Conservation (phyloP, 2,329 filamentous ascomycete genomes). For the Paramyrothecium sp. region DNA sequence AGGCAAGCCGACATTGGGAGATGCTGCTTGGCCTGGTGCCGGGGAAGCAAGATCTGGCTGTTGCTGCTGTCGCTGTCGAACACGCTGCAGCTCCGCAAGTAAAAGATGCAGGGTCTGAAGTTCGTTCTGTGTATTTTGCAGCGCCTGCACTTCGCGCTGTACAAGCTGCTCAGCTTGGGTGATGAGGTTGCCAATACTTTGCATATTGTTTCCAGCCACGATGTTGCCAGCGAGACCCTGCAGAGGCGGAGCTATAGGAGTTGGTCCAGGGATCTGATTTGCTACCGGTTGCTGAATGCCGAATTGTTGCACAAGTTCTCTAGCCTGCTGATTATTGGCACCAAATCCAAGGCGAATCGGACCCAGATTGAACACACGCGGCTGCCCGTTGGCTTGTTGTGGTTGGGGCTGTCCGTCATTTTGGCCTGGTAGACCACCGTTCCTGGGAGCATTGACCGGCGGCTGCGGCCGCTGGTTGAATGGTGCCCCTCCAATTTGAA, state of each 20-base stretch:
- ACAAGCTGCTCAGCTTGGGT: slow-evolving; percentile 67
- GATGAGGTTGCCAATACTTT: slow-evolving; percentile 58
- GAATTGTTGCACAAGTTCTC: slow-evolving; percentile 65
- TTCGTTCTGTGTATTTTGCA: slow-evolving; percentile 66
- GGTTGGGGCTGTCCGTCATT: slow-evolving; percentile 19
- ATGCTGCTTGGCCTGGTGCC: slow-evolving; percentile 7
- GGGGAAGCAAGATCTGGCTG: slow-evolving; percentile 12
- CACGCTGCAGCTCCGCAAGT: slow-evolving; percentile 63
- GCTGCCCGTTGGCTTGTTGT: slow-evolving; percentile 32
- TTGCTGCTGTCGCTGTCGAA: slow-evolving; percentile 52
- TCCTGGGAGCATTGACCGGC: slow-evolving; percentile 13
- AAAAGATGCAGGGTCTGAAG: slow-evolving; percentile 66
- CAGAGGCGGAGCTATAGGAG: slow-evolving; percentile 12
- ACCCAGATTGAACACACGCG: slow-evolving; percentile 69
- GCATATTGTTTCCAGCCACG: slow-evolving; percentile 26
- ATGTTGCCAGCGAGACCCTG: slow-evolving; percentile 6
- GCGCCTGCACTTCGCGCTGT: slow-evolving; percentile 61
- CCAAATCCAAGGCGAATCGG: slow-evolving; percentile 75
- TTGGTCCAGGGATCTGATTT: slow-evolving; percentile 10
- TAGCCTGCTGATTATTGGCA: slow-evolving; percentile 65
- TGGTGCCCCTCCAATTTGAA: slow-evolving; percentile 25
- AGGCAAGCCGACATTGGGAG: slow-evolving; percentile 7
- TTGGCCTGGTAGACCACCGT: slow-evolving; percentile 15
- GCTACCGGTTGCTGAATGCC: slow-evolving; percentile 36
- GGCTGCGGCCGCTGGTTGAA: slow-evolving; percentile 15